A percentile compares a stretch with the other conserved stretches of the same genome.
These are phyloP conservation scores for Phyllosticta paracitricarpa DNA, from an alignment of 2,329 filamentous ascomycete genomes.

Conservation along the genomic window DNA sequence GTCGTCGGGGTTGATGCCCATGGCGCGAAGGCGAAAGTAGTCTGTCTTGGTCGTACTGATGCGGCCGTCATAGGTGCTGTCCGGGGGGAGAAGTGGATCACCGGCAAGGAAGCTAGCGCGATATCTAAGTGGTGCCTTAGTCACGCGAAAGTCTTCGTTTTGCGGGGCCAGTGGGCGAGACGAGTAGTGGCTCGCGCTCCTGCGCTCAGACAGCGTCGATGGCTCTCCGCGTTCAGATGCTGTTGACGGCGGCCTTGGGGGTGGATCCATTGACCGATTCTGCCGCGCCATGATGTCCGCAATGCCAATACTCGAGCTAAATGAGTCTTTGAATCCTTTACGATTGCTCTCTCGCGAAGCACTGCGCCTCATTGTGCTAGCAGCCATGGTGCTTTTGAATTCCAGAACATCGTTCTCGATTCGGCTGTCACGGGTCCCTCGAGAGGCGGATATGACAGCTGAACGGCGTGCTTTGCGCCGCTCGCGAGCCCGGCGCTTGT, in stretches of 20 bases:
- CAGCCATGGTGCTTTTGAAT: conserved; percentile 1
- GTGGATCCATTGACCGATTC: background rate
- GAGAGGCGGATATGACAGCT: background rate
- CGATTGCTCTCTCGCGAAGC: background rate
- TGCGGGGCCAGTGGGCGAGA: background rate
- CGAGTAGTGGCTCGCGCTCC: background rate
- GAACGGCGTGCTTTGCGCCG: conserved; percentile 4
- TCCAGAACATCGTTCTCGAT: conserved; percentile 3
- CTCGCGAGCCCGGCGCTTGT: conserved; percentile 8
- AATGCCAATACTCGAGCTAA: conserved; percentile 5
- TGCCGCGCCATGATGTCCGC: conserved; percentile 2
- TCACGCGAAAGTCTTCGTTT: background rate
- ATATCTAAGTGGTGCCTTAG: background rate
- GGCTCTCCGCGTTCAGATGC: background rate
- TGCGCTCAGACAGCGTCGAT: background rate
- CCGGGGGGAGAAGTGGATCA: conserved; percentile 7
- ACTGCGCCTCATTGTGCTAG: background rate
- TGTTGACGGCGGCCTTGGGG: background rate
- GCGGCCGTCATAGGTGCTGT: conserved; percentile 16
- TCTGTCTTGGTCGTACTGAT: conserved; percentile 38
- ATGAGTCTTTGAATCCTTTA: conserved; percentile 2
- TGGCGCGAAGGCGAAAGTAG: conserved; percentile 42
- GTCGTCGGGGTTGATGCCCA: conserved; percentile 34
- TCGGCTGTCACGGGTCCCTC: background rate
- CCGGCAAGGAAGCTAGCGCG: conserved; percentile 5